Conservation (phyloP, 768 basidiomycete species). For the Rhizopogon vinicolor region DNA sequence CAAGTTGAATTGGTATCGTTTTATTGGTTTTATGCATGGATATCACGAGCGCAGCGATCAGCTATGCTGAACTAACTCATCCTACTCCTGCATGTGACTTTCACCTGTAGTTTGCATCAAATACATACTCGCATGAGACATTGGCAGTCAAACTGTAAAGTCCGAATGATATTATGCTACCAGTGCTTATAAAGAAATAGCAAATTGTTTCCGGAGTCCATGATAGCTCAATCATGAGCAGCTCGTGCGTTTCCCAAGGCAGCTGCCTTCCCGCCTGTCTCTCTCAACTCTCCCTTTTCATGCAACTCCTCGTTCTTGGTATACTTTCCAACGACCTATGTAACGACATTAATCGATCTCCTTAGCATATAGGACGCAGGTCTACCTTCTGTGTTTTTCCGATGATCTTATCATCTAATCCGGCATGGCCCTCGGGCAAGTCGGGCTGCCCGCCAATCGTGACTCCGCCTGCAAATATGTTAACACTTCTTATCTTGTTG, state of each 20-base stretch:
- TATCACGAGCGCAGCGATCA: background rate
- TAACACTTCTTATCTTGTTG: background rate
- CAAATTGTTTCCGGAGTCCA: background rate
- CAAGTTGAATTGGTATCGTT: too few relatives aligned
- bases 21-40: background rate
- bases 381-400: conserved; percentile 57
- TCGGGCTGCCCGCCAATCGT: conserved; percentile 18
- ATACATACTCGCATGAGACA: too few relatives aligned
- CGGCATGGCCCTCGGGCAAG: conserved; percentile 33
- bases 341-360: background rate
- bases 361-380: background rate
- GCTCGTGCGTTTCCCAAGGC: conserved; percentile 35
- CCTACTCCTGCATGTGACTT: too few relatives aligned
- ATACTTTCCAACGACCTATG: conserved; percentile 47
- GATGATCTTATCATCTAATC: conserved; percentile 46
- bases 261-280: conserved; percentile 48
- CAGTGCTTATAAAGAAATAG: background rate
- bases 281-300: conserved; percentile 53
- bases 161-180: background rate
- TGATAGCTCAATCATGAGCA: conserved; percentile 32
- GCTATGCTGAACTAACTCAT: background rate
- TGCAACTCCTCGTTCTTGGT: conserved; percentile 44
- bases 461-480: conserved; percentile 19
- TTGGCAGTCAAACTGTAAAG: too few relatives aligned
- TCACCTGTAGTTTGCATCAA: too few relatives aligned